These are phyloP conservation scores for Calcarisporium arbuscula DNA, from an alignment of 2,329 filamentous ascomycete species.

Conservation along the genomic window DNA sequence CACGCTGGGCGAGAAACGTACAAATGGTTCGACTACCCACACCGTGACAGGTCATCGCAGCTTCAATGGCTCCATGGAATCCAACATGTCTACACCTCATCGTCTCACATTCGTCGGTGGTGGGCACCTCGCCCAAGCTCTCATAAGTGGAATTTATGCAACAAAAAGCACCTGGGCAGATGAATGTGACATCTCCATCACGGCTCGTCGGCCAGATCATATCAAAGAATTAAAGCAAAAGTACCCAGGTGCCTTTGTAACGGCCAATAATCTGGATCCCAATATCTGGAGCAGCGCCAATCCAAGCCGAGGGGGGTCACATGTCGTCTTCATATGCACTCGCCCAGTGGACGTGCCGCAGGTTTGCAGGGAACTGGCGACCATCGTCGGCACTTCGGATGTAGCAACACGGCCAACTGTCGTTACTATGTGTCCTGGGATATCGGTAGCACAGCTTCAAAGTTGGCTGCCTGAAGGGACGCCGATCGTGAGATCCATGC, in stretches of 20 bases:
- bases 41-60: no score
- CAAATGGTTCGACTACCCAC: no score
- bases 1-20: no score
- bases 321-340: constrained; percentile 5
- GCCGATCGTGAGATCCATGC: constrained; percentile 5
- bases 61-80: no score
- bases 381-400: constrained; percentile 1
- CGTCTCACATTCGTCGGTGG: constrained; percentile 6
- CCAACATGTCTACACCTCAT: no score
- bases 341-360: constrained; percentile 4
- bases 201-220: constrained; percentile 2
- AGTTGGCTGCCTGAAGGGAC: constrained; percentile 4
- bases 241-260: constrained; percentile 2
- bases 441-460: constrained; percentile 4
- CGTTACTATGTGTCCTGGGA: constrained; percentile 6
- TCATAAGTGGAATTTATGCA: constrained; percentile 3
- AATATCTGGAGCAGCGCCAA: constrained; percentile 1
- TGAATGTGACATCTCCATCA: constrained; percentile 3
- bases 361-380: constrained; percentile 1
- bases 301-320: background rate
- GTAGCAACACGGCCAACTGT: constrained; percentile 2
- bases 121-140: constrained; percentile 3
- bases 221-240: background rate
- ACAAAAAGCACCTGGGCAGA: constrained; percentile 3
- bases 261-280: constrained; percentile 3